Evolutionary conservation across 2,329 filamentous ascomycete genomes (phyloP).

Genomic region (Fusarium mexicanum): DNA sequence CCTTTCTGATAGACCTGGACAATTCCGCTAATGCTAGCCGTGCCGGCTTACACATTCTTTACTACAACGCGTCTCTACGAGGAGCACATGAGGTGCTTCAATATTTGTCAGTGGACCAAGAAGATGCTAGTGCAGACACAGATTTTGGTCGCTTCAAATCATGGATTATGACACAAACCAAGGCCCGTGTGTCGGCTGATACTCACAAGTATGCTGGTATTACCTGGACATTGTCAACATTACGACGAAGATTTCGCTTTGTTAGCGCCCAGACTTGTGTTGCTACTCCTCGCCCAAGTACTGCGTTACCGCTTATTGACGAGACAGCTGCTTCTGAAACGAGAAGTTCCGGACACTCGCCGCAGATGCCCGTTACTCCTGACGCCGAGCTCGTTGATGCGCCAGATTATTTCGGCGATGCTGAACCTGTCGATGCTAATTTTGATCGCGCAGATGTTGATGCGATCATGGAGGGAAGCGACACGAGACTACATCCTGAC

Average conservation of each 20-base stretch:
- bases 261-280: conserved; percentile 65
- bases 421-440: conserved; percentile 22
- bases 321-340: conserved; percentile 48
- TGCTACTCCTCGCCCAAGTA: conserved; percentile 49
- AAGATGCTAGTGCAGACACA: conserved; percentile 52
- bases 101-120: conserved; percentile 62
- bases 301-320: conserved; percentile 51
- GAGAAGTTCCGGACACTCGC: conserved; percentile 49
- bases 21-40: conserved; percentile 64
- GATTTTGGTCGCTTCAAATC: conserved; percentile 72
- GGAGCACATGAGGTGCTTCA: conserved; percentile 64
- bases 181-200: conserved; percentile 62
- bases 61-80: conserved; percentile 74
- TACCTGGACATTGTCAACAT: conserved; percentile 75
- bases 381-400: conserved; percentile 45
- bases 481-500: conserved; percentile 50
- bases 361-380: conserved; percentile 49
- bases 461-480: conserved; percentile 42
- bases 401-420: conserved; percentile 57
- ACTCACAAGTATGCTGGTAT: conserved; percentile 71
- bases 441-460: conserved; percentile 15
- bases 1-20: conserved; percentile 76
- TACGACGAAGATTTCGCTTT: conserved; percentile 75
- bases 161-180: conserved; percentile 71
- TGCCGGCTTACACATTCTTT: conserved; percentile 69